Evolutionary conservation across 2,329 filamentous ascomycete genomes (phyloP).

Genomic region (Penicillium sp.): DNA sequence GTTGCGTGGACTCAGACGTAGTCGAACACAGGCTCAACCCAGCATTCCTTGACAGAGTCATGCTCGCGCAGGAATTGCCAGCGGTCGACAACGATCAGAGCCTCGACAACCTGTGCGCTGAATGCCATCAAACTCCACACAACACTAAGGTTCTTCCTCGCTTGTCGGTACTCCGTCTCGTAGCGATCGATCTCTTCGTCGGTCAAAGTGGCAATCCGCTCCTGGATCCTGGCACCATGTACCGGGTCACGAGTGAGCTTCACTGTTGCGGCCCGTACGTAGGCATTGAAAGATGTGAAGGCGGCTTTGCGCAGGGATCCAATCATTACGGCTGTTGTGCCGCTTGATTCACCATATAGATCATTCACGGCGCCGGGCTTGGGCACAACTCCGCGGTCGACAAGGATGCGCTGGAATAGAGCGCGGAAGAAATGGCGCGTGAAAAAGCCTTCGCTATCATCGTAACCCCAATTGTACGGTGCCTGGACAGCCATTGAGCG

Average conservation of each 20-base stretch:
- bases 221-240: slow-evolving; percentile 56
- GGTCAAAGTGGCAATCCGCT: slow-evolving; percentile 62
- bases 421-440: slow-evolving; percentile 89
- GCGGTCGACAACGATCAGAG: slow-evolving; percentile 81
- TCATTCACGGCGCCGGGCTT: slow-evolving; percentile 43
- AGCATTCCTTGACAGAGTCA: slow-evolving; percentile 65
- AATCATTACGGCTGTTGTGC: slow-evolving; percentile 71
- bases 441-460: slow-evolving; percentile 83
- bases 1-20: slow-evolving; percentile 82
- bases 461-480: slow-evolving; percentile 79
- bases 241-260: slow-evolving; percentile 64
- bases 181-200: slow-evolving; percentile 73
- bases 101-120: slow-evolving; percentile 82
- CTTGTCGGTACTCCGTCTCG: slow-evolving; percentile 56
- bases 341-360: slow-evolving; percentile 36
- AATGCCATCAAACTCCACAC: slow-evolving; percentile 97
- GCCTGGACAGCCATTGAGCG: slow-evolving; percentile 98
- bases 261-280: slow-evolving; percentile 71
- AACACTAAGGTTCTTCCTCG: slow-evolving; percentile 76
- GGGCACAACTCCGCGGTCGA: slow-evolving; percentile 72
- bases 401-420: slow-evolving; percentile 82
- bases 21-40: slow-evolving; percentile 93
- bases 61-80: slow-evolving; percentile 85
- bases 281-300: slow-evolving; percentile 68
- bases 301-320: slow-evolving; percentile 76